Evolutionary conservation across 1,139 yeast species (phyloP).

Genomic region (Saccharomyces uvarum): DNA sequence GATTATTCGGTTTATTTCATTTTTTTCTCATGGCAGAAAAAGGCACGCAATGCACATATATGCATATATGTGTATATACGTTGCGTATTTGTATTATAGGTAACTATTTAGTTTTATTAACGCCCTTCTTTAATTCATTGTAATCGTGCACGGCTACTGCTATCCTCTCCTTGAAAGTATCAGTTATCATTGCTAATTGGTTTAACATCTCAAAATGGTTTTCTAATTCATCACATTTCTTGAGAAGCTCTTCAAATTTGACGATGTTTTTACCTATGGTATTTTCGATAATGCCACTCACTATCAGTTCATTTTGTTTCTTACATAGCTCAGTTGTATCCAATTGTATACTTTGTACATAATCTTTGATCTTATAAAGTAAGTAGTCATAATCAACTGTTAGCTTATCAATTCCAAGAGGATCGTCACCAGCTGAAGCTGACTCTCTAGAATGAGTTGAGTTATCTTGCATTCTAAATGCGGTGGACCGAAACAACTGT

Average conservation of each 20-base stretch:
- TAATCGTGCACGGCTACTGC: constrained; percentile 14
- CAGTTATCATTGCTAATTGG: constrained; percentile 40
- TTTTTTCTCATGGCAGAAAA: background rate
- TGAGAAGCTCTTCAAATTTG: constrained; percentile 38
- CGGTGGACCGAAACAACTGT: background rate
- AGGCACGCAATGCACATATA: background rate
- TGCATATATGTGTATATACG: background rate
- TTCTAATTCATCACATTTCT: constrained; percentile 50
- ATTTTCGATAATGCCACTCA: constrained; percentile 33
- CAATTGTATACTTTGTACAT: constrained; percentile 37
- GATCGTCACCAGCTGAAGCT: constrained; percentile 40
- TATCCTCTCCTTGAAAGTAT: constrained; percentile 27
- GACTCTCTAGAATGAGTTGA: constrained; percentile 1
- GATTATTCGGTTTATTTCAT: background rate
- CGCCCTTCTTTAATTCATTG: constrained; percentile 7
- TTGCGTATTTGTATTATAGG: constrained; percentile 1
- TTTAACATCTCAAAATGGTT: constrained; percentile 58
- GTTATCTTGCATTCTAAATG: background rate
- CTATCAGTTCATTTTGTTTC: constrained; percentile 26
- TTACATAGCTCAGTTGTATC: constrained; percentile 34
- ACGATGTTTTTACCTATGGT: constrained; percentile 41
- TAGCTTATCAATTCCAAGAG: constrained; percentile 51
- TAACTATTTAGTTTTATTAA: background rate
- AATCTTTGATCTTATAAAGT: constrained; percentile 51
- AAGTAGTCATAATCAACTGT: constrained; percentile 58